Evolutionary conservation across 192 early-diverging fungal genomes (phyloP).

Genomic region (Backusella circina): DNA sequence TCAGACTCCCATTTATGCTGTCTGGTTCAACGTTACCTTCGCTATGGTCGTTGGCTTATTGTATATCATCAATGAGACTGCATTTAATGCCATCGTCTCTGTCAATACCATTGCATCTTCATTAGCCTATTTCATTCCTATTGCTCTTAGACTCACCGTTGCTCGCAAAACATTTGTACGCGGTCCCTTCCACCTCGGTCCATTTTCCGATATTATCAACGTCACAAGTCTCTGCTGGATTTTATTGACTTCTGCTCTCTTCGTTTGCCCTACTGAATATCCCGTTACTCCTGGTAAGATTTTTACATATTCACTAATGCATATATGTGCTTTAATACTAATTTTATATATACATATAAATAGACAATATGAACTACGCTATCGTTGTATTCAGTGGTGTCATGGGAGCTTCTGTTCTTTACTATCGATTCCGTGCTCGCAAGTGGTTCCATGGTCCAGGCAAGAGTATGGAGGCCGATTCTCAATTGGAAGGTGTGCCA

Average conservation of each 20-base stretch:
- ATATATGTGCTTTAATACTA: not conserved
- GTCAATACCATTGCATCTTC: conserved; percentile 52
- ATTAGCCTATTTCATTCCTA: conserved; percentile 47
- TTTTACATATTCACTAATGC: not conserved
- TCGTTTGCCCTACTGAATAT: conserved; percentile 39
- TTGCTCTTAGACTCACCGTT: conserved; percentile 39
- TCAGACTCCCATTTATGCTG: conserved; percentile 38
- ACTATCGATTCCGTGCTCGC: conserved; percentile 38
- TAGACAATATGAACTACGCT: conserved; percentile 45
- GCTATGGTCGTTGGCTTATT: conserved; percentile 42
- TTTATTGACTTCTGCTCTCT: conserved; percentile 30
- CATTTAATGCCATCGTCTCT: conserved; percentile 47
- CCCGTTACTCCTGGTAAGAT: conserved; percentile 36
- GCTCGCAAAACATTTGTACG: conserved; percentile 40
- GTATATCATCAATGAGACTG: conserved; percentile 41
- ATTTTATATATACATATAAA: not conserved
- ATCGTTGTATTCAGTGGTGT: conserved; percentile 33
- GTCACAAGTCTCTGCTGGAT: conserved; percentile 36
- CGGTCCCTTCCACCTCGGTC: conserved; percentile 45
- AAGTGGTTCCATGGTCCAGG: conserved; percentile 40
- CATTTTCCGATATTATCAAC: conserved; percentile 36
- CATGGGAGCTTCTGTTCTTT: conserved; percentile 37
- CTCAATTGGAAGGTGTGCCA: not conserved
- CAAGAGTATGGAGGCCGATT: conserved; percentile 4
- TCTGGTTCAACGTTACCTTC: conserved; percentile 45